Conservation (phyloP, 345 rosid genomes). For the Eutrema yunnanense region DNA sequence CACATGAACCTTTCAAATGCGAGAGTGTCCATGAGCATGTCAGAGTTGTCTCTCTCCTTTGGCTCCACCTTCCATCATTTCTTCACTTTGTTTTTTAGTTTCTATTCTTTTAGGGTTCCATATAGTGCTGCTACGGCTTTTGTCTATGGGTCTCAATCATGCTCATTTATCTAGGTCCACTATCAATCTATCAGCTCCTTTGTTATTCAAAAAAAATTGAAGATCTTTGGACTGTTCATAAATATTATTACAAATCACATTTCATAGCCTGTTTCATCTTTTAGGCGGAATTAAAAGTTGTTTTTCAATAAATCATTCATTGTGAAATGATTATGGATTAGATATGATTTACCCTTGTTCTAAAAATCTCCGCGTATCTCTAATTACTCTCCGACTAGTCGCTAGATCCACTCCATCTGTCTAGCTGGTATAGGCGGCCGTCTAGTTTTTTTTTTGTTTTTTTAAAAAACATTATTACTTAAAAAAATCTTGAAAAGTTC, state of each 20-base stretch:
- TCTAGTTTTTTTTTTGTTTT: too few species aligned
- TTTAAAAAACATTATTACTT: too few species aligned
- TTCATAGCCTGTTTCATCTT: not conserved
- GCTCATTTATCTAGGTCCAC: not conserved
- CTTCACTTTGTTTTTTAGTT: not conserved
- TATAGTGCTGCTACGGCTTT: not conserved
- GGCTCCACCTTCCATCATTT: constrained; percentile 7
- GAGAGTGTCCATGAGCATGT: not conserved
- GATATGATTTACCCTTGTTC: not conserved
- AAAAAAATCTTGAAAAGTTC: too few species aligned
- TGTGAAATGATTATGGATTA: not conserved
- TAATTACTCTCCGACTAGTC: too few species aligned
- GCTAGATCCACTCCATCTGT: too few species aligned
- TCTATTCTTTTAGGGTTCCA: not conserved
- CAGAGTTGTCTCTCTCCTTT: not conserved
- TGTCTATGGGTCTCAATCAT: not conserved
- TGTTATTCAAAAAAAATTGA: not conserved
- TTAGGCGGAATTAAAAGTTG: not conserved
- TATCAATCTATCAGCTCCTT: not conserved
- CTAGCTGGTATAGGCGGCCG: too few species aligned
- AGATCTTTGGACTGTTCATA: not conserved
- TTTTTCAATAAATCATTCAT: not conserved
- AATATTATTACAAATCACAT: not conserved
- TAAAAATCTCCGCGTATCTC: too few species aligned
- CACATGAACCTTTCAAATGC: not conserved